Conservation (phyloP, 805 yeast genomes). For the Candida nitratophila region DNA sequence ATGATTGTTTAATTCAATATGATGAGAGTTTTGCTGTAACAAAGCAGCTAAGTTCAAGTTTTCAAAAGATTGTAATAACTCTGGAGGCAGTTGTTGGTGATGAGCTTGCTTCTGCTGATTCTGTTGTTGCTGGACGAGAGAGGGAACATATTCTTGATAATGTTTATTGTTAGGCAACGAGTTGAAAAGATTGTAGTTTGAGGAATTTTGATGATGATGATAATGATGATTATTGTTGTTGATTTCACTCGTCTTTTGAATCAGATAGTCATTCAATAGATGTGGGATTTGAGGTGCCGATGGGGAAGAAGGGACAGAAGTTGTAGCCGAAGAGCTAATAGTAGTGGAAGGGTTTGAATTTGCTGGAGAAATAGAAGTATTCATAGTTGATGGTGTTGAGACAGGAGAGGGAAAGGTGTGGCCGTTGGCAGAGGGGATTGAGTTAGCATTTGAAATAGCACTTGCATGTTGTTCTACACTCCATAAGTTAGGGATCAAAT, state of each 20-base stretch:
- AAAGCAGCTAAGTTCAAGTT: slow-evolving; percentile 2
- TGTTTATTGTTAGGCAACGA: neutral
- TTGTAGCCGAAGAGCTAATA: slow-evolving; percentile 4
- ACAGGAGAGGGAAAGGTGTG: neutral
- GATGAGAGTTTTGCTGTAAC: slow-evolving; percentile 18
- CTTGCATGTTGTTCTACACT: slow-evolving; percentile 5
- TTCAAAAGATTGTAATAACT: neutral
- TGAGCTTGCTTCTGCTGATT: slow-evolving; percentile 13
- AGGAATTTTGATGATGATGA: no score
- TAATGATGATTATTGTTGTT: no score
- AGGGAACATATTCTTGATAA: neutral
- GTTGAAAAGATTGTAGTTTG: no score
- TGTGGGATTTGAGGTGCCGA: slow-evolving; percentile 3
- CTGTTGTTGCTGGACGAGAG: neutral
- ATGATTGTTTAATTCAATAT: neutral
- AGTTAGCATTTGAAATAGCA: neutral
- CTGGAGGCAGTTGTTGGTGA: slow-evolving; percentile 14
- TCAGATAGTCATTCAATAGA: slow-evolving; percentile 10
- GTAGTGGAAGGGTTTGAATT: neutral
- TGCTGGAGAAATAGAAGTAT: neutral
- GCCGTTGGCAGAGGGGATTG: neutral
- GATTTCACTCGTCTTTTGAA: slow-evolving; percentile 17
- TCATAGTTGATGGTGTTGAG: neutral
- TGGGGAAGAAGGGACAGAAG: neutral
- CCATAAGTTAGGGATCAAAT: slow-evolving; percentile 21